Evolutionary conservation across 805 yeast species (phyloP).

Genomic region (Pichia cabralensis): DNA sequence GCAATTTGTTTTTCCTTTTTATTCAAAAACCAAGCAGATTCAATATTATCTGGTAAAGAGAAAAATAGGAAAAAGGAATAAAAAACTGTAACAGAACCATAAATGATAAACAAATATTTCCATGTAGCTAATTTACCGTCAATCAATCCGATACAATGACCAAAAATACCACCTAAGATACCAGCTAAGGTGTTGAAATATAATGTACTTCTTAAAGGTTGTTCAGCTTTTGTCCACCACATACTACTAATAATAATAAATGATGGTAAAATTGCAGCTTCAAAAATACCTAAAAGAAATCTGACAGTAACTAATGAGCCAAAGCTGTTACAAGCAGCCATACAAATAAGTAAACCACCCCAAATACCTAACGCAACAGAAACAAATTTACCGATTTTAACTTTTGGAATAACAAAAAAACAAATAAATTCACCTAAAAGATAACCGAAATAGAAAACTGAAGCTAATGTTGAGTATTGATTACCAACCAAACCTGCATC

Average conservation of each 20-base stretch:
- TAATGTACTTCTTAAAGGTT: slow-evolving; percentile 27
- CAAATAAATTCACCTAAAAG: slow-evolving; percentile 26
- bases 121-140: slow-evolving; percentile 39
- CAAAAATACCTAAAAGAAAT: slow-evolving; percentile 28
- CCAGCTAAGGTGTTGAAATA: slow-evolving; percentile 29
- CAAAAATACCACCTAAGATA: slow-evolving; percentile 32
- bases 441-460: slow-evolving; percentile 33
- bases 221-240: slow-evolving; percentile 27
- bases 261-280: slow-evolving; percentile 28
- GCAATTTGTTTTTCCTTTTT: slow-evolving; percentile 27
- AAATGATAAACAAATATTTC: slow-evolving; percentile 50
- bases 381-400: slow-evolving; percentile 34
- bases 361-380: slow-evolving; percentile 23
- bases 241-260: slow-evolving; percentile 21
- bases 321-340: slow-evolving; percentile 27
- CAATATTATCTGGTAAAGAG: slow-evolving; percentile 39
- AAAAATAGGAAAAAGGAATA: slow-evolving; percentile 21
- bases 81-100: slow-evolving; percentile 47
- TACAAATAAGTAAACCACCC: slow-evolving; percentile 27
- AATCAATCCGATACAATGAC: slow-evolving; percentile 36
- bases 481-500: slow-evolving; percentile 30
- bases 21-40: slow-evolving; percentile 33
- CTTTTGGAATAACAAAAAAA: slow-evolving; percentile 28
- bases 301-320: slow-evolving; percentile 24
- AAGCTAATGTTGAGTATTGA: slow-evolving; percentile 34